These are phyloP conservation scores for Dothistroma pini DNA, from an alignment of 2,329 filamentous ascomycete genomes.

Conservation along the genomic window DNA sequence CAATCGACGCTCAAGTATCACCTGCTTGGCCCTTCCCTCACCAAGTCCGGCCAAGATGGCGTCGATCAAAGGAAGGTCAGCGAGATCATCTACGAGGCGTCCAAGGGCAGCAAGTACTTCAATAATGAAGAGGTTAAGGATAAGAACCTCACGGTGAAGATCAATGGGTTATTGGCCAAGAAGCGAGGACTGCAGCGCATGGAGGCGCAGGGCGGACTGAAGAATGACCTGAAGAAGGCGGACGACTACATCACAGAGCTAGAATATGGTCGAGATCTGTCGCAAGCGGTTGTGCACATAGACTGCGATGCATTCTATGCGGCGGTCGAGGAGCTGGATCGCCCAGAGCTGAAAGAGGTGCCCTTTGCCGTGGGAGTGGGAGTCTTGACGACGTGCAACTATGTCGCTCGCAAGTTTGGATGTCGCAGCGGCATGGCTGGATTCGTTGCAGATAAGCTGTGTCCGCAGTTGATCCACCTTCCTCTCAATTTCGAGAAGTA, in stretches of 20 bases:
- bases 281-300: slow-evolving; percentile 82
- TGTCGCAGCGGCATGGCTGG: slow-evolving; percentile 93
- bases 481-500: slow-evolving; percentile 91
- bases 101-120: slow-evolving; percentile 95
- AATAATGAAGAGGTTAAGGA: slow-evolving; percentile 83
- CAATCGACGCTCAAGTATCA: slow-evolving; percentile 77
- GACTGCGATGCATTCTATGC: slow-evolving; percentile 99
- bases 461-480: slow-evolving; percentile 76
- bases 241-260: slow-evolving; percentile 78
- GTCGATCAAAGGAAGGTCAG: slow-evolving; percentile 96
- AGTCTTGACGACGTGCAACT: slow-evolving; percentile 74
- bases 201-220: slow-evolving; percentile 56
- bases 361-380: slow-evolving; percentile 87
- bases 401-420: slow-evolving; percentile 83
- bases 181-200: slow-evolving; percentile 72
- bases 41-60: slow-evolving; percentile 86
- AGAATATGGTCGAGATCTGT: slow-evolving; percentile 73
- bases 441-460: slow-evolving; percentile 92
- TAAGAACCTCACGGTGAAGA: slow-evolving; percentile 78
- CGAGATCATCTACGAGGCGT: slow-evolving; percentile 94
- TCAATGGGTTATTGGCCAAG: slow-evolving; percentile 70
- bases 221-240: slow-evolving; percentile 67
- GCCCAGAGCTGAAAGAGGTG: slow-evolving; percentile 77
- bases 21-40: slow-evolving; percentile 82
- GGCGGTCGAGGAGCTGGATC: slow-evolving; percentile 72